Evolutionary conservation across 148 eudicot species (phyloP), one percentile per base, ranked within the genome.

Genomic region (Amaranthus palmeri): DNA sequence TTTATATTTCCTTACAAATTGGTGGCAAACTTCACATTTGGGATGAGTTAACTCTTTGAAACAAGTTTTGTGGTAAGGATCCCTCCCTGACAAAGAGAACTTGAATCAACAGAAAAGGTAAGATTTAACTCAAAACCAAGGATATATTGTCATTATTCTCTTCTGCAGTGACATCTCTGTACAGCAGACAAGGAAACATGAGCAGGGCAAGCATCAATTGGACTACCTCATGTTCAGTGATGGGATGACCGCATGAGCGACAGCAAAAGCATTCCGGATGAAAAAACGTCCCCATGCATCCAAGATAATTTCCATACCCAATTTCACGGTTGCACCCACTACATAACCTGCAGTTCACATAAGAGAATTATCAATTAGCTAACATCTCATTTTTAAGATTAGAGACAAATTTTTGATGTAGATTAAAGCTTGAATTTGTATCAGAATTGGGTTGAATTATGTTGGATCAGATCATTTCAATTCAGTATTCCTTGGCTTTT

Each of bases 221-320:
- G 70, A 62, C 14, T 84, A 95, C 99, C 99, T 95, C 99, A 57
- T 82, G 90, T 73, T 95, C 99, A 6, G 93, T 88, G 76, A 95
- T 95, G 17, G 93, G 96, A 63, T 78, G 73, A 70, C 89, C 74
- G 70, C 99, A 95, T 56, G 89, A 85, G 73, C 77, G 88, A 77
- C 99, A 95, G 73, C 93, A 56, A 68, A 95, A 95, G 81, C 99
- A 95, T 71, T 87, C 86, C 13, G 99, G 96, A 78, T 95, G 99
- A 64, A 86, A 95, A 69, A 83, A 88, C 5, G 84, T 79, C 17
- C 97, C 99, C 96, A 91, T 89, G 88, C 97, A 95, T 76, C 93
- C 99, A 68, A 95, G 82, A 78, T 91, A 95, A 74, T 85, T 91
- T 5, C 96, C 97, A 79, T 74, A 71, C 7, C 90, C 92, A 78